phyloP scores from a whole-genome alignment of 2,329 filamentous ascomycete genomes.

The Xylariaceae sp. region DNA sequence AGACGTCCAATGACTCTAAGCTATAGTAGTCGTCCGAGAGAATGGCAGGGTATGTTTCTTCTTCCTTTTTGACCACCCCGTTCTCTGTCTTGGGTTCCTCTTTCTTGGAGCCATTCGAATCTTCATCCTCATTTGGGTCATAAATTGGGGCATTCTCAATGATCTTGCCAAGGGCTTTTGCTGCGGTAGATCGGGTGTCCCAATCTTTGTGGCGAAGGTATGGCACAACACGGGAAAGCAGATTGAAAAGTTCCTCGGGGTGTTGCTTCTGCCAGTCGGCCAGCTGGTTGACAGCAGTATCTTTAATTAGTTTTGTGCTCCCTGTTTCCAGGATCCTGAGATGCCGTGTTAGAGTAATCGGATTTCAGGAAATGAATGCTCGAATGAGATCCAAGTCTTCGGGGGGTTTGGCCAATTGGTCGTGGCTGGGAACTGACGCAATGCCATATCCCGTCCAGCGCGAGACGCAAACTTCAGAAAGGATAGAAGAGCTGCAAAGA shows the following conservation, averaged over 20 bases:
- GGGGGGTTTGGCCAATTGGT: too few species aligned
- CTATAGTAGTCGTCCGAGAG: conserved; percentile 62
- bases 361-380: not conserved
- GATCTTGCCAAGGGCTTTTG: conserved; percentile 92
- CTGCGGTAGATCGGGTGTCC: conserved; percentile 92
- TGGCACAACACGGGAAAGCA: conserved; percentile 89
- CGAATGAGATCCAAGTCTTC: not conserved
- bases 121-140: conserved; percentile 80
- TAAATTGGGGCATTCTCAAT: conserved; percentile 83
- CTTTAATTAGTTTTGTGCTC: conserved; percentile 91
- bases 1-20: conserved; percentile 73
- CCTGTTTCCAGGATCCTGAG: conserved; percentile 90
- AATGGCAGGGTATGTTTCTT: conserved; percentile 50
- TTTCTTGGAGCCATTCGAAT: conserved; percentile 41
- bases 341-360: conserved; percentile 2
- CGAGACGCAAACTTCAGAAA: not conserved
- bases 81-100: conserved; percentile 42
- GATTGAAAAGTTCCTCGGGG: conserved; percentile 94
- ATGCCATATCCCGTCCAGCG: not conserved
- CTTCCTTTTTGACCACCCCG: conserved; percentile 58
- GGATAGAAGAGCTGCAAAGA: not conserved
- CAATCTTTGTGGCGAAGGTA: conserved; percentile 94
- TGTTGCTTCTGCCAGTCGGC: conserved; percentile 98
- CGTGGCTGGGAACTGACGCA: too few species aligned
- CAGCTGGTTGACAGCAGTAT: conserved; percentile 94